Base-by-base conservation (phyloP, 768 basidiomycete genomes). In the Suillus clintonianus region DNA sequence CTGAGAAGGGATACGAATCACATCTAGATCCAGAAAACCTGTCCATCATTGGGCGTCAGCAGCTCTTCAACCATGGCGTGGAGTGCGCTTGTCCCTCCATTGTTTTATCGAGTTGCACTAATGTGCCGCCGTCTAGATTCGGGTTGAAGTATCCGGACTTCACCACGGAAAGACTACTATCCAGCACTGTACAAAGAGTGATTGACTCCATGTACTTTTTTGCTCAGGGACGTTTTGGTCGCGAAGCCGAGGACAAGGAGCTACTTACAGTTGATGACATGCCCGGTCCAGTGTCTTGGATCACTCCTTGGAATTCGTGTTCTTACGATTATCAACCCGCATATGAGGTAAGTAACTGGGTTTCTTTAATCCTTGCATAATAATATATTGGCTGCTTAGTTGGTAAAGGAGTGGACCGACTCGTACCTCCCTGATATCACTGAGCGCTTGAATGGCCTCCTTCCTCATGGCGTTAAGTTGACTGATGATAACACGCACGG, bases 151-250 rank as follows among this genome's bases (percentile, higher is more conserved):
- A 72, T 24, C 72, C 73, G n/a, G 53, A 54, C 8, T 54, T 71
- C n/a, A 62, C 64, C 37, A 67, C 72, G 22, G 62, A 68, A 24
- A 51, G 60, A 10, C 59, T 71, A 34, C 14, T 69, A 30, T 69
- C 70, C 30, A 67, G 63, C 42, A 45, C 60, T 1, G 30, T 65
- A 5, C 65, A 62, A 54, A 68, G 73, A 64, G 76, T 79, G 59
- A 50, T 80, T n/a, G 80, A 81, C 63, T 79, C 78, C 3, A 74
- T 80, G 19, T 72, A 74, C 63, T 82, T 79, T 71, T 82, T 82
- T 66, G 73, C 72, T 43, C 64, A 73, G 37, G 79, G 80, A 0
- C 77, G 78, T 68, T 78, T 78, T 63, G 81, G 80, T 14, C 73
- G 74, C 15, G 34, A 62, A 9, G 63, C 68, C 17, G 69, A 75